These are phyloP conservation scores for Digitaria exilis DNA, from an alignment of 202 grass and related monocot species.

Conservation along the genomic window DNA sequence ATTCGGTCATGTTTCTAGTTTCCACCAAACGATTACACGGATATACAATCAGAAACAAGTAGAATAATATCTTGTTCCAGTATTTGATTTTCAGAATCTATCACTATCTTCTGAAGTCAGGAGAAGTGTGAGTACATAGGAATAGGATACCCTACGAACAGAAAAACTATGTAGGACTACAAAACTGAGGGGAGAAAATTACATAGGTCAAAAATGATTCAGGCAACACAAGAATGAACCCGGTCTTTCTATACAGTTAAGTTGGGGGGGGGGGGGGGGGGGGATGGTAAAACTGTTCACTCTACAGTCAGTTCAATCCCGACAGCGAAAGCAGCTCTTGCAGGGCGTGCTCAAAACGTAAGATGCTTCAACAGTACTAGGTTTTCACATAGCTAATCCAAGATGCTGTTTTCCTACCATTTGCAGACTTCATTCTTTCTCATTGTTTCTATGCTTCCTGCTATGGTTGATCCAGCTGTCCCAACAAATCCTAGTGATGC, in stretches of 20 bases:
- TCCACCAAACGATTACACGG: background rate
- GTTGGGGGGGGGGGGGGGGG: too few relatives aligned
- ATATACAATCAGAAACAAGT: conserved; percentile 6
- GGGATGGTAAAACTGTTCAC: background rate
- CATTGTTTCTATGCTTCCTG: conserved; percentile 80
- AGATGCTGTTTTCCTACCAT: conserved; percentile 40
- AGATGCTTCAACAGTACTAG: background rate
- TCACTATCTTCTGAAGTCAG: background rate
- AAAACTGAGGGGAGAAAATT: background rate
- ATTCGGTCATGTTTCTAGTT: background rate
- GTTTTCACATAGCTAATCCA: conserved; percentile 15
- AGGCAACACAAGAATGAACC: conserved; percentile 24
- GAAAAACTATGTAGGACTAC: background rate
- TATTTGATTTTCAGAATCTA: background rate
- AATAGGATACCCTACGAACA: background rate
- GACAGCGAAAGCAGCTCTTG: background rate
- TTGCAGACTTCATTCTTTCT: conserved; percentile 75
- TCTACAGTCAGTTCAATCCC: background rate
- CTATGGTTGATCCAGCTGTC: conserved; percentile 93
- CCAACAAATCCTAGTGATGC: conserved; percentile 95
- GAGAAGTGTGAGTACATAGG: background rate
- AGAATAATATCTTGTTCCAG: background rate
- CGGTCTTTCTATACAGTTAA: conserved; percentile 16
- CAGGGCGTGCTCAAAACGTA: background rate
- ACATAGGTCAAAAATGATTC: conserved; percentile 8